Evolutionary conservation across 2,329 filamentous ascomycete species (phyloP).

Genomic region (Xylaria sp.): DNA sequence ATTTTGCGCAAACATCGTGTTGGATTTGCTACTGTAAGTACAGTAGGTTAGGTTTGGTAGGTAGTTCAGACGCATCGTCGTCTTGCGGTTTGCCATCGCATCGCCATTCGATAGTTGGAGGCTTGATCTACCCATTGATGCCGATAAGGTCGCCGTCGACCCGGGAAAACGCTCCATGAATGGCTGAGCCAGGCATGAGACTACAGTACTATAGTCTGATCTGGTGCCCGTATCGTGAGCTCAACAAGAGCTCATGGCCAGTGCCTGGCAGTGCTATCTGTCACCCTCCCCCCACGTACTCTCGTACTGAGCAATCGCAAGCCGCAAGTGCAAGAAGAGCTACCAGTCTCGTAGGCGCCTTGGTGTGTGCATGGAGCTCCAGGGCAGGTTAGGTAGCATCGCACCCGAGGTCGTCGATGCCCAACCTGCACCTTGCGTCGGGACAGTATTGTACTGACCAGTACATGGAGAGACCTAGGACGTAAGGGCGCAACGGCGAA

Average conservation of each 20-base stretch:
- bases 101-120: slow-evolving; percentile 29
- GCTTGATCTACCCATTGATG: slow-evolving; percentile 23
- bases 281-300: slow-evolving; percentile 38
- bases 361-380: slow-evolving; percentile 39
- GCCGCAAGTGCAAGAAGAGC: slow-evolving; percentile 41
- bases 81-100: slow-evolving; percentile 41
- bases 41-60: neutral
- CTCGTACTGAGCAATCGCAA: slow-evolving; percentile 46
- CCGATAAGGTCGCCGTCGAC: slow-evolving; percentile 38
- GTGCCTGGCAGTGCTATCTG: slow-evolving; percentile 42
- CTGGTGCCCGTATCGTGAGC: slow-evolving; percentile 43
- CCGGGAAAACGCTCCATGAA: slow-evolving; percentile 35
- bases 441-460: slow-evolving; percentile 15
- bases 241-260: slow-evolving; percentile 39
- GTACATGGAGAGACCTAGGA: slow-evolving; percentile 6
- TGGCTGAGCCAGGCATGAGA: slow-evolving; percentile 31
- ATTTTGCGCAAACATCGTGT: slow-evolving; percentile 32
- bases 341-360: slow-evolving; percentile 44
- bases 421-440: slow-evolving; percentile 41
- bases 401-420: slow-evolving; percentile 47
- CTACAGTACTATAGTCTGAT: slow-evolving; percentile 39
- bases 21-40: slow-evolving; percentile 22
- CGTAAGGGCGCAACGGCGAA: slow-evolving; percentile 23
- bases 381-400: slow-evolving; percentile 46
- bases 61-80: slow-evolving; percentile 38